Percentiles rank a stretch among this genome's conserved stretches.
These are phyloP conservation scores for Gracilaria gracilis DNA, from an alignment of 23 red algal species.

Conservation along the genomic window DNA sequence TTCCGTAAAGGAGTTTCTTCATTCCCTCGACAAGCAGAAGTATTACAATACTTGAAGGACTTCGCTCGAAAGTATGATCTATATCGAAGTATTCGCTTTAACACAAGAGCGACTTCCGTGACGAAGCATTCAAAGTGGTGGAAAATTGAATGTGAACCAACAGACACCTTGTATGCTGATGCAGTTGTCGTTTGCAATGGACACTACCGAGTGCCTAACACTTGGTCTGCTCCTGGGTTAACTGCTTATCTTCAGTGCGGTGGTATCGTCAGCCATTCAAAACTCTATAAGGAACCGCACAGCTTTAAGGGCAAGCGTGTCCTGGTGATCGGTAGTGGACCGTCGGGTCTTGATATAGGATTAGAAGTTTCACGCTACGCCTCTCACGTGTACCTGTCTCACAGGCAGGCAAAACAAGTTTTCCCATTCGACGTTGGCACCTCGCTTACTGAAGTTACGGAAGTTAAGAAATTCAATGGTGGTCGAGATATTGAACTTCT, in stretches of 20 bases:
- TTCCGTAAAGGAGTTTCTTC: constrained; percentile 39
- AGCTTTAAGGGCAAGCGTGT: constrained; percentile 55
- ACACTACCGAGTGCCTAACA: constrained; percentile 79
- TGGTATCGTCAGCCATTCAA: constrained; percentile 54
- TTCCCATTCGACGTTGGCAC: not conserved
- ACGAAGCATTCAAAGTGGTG: constrained; percentile 5
- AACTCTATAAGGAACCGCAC: constrained; percentile 62
- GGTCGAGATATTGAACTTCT: constrained; percentile 43
- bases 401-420: not conserved
- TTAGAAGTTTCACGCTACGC: constrained; percentile 72
- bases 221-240: constrained; percentile 32
- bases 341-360: constrained; percentile 89
- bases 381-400: constrained; percentile 65
- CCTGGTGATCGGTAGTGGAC: constrained; percentile 79
- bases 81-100: constrained; percentile 48
- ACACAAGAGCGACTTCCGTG: constrained; percentile 25
- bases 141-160: not conserved
- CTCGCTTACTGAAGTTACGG: constrained; percentile 32
- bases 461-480: constrained; percentile 32
- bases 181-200: constrained; percentile 90
- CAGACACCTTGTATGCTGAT: constrained; percentile 32
- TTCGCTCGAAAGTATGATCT: constrained; percentile 41
- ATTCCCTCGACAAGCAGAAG: constrained; percentile 18
- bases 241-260: constrained; percentile 24
- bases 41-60: constrained; percentile 49